Percentiles rank a stretch among this genome's conserved stretches.
These are phyloP conservation scores for Crithidia mellificae DNA, from an alignment of 208 protist species.

Conservation along the genomic window DNA sequence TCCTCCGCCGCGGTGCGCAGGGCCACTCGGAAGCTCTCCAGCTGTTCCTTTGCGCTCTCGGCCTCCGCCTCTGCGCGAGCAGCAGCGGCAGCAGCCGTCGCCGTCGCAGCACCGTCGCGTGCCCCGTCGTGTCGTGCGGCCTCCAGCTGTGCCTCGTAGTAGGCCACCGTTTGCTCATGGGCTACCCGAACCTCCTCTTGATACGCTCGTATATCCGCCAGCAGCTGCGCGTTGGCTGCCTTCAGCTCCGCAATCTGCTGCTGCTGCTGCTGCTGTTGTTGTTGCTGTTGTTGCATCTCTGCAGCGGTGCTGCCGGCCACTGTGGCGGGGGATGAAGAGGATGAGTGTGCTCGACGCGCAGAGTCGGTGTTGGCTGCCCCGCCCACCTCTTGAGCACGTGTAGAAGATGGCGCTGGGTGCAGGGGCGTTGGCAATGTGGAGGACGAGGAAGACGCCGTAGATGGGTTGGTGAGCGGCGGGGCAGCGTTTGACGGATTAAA, in stretches of 20 bases:
- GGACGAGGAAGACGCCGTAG: too few species aligned
- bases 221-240: slow-evolving; percentile 36
- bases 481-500: too few species aligned
- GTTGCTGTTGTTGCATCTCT: too few species aligned
- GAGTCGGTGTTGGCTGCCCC: too few species aligned
- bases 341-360: not conserved
- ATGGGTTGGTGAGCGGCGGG: too few species aligned
- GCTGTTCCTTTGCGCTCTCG: slow-evolving; percentile 3
- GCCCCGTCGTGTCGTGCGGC: slow-evolving; percentile 5
- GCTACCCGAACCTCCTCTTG: slow-evolving; percentile 39
- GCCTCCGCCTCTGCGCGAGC: not conserved
- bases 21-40: not conserved
- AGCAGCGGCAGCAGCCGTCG: too few species aligned
- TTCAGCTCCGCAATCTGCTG: slow-evolving; percentile 26
- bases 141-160: slow-evolving; percentile 46
- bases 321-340: too few species aligned
- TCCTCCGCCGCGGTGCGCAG: slow-evolving; percentile 8
- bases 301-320: not conserved
- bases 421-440: too few species aligned
- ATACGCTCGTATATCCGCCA: slow-evolving; percentile 33
- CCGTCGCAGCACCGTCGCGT: not conserved
- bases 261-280: slow-evolving; percentile 14
- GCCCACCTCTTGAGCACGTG: too few species aligned
- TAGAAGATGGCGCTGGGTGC: too few species aligned
- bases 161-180: slow-evolving; percentile 44